phyloP scores from a whole-genome alignment of 129 eudicot species.

The Ambrosia trifida region DNA sequence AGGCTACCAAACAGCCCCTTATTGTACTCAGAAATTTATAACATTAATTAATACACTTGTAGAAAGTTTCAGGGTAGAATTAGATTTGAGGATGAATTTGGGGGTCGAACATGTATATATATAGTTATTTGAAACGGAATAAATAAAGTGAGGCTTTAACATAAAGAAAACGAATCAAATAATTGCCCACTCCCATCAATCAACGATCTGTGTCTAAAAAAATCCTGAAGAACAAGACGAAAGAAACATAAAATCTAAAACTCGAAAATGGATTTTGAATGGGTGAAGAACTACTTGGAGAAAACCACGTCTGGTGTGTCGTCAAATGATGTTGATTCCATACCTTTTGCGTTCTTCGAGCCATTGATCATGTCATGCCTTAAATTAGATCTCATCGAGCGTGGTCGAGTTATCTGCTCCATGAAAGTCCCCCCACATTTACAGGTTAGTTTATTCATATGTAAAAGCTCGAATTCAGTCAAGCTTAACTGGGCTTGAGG shows the following conservation, averaged over 20 bases:
- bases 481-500: too few species aligned
- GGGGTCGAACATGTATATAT: too few species aligned
- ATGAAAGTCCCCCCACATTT: conserved; percentile 73
- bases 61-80: too few species aligned
- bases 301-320: conserved; percentile 35
- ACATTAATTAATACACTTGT: too few species aligned
- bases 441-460: conserved; percentile 44
- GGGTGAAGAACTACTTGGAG: conserved; percentile 55
- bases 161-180: too few species aligned
- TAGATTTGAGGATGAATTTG: too few species aligned
- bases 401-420: conserved; percentile 82
- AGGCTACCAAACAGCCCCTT: too few species aligned
- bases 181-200: too few species aligned
- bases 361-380: conserved; percentile 63
- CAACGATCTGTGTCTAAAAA: too few species aligned
- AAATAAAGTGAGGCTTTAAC: too few species aligned
- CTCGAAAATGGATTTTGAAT: conserved; percentile 53
- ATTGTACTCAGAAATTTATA: too few species aligned
- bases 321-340: conserved; percentile 44
- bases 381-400: conserved; percentile 58
- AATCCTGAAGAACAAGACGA: neutral
- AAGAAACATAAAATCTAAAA: neutral
- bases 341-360: conserved; percentile 71
- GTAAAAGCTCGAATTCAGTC: neutral
- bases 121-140: too few species aligned